Evolutionary conservation across 306 rosid species (phyloP).

Genomic region (Quercus aquifolioides): DNA sequence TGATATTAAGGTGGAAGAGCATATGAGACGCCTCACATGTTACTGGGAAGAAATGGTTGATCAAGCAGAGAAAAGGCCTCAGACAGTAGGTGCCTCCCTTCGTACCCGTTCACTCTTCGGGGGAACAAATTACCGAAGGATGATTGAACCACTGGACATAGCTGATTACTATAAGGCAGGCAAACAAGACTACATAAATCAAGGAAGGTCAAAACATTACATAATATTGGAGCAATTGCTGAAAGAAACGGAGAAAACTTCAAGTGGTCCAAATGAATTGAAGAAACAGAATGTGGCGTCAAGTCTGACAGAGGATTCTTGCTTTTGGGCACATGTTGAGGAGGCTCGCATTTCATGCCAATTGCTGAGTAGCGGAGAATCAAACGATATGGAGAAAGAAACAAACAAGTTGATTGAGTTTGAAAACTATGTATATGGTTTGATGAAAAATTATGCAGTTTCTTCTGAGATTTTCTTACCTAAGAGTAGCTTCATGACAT

Average conservation of each 20-base stretch:
- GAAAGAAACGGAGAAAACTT: neutral
- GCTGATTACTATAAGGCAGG: constrained; percentile 38
- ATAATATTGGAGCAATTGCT: constrained; percentile 42
- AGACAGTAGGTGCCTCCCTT: constrained; percentile 26
- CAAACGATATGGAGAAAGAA: neutral
- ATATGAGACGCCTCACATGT: constrained; percentile 23
- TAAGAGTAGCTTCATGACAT: constrained; percentile 52
- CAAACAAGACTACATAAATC: neutral
- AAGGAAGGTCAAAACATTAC: constrained; percentile 39
- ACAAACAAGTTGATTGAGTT: constrained; percentile 22
- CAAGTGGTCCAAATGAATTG: neutral
- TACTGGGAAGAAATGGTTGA: constrained; percentile 54
- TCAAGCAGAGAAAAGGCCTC: constrained; percentile 47
- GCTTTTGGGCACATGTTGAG: constrained; percentile 77
- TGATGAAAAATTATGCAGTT: constrained; percentile 36
- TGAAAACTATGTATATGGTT: constrained; percentile 39
- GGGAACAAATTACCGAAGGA: constrained; percentile 53
- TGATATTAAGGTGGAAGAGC: constrained; percentile 17
- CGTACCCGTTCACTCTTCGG: constrained; percentile 37
- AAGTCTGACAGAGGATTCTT: constrained; percentile 58
- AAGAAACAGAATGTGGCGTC: constrained; percentile 22
- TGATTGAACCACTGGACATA: constrained; percentile 68
- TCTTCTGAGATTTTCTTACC: constrained; percentile 64
- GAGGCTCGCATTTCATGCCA: constrained; percentile 43
- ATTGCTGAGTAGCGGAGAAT: neutral